A percentile compares a stretch with the other conserved stretches of the same genome.
Conservation (phyloP, 2,329 filamentous ascomycete genomes). For the Fusarium bactridioides region DNA sequence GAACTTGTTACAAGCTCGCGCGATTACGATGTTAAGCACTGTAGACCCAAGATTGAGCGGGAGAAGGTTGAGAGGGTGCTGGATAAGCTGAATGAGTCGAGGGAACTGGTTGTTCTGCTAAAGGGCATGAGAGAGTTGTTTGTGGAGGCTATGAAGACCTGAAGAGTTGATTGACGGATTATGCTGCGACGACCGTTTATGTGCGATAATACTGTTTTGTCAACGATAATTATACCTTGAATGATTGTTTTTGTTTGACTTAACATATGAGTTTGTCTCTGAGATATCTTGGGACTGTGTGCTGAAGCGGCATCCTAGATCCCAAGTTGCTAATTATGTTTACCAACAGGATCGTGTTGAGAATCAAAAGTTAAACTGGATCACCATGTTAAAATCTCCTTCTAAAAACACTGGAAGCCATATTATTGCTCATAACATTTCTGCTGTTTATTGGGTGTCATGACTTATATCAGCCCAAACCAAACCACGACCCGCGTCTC, state of each 20-base stretch:
- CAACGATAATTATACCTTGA: conserved; percentile 10
- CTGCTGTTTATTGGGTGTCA: background rate
- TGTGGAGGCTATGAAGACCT: conserved; percentile 69
- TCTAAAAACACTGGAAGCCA: background rate
- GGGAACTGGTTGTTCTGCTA: conserved; percentile 74
- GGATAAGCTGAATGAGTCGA: conserved; percentile 81
- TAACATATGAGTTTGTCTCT: background rate
- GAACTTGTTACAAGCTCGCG: conserved; percentile 82
- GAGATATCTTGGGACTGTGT: background rate
- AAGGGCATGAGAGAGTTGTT: conserved; percentile 87
- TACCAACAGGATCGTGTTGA: background rate
- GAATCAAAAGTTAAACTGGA: background rate
- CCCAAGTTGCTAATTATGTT: background rate
- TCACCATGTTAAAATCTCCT: rapidly evolving
- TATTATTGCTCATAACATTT: background rate
- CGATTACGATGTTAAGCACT: conserved; percentile 86
- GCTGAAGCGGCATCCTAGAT: background rate
- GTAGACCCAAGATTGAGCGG: conserved; percentile 81
- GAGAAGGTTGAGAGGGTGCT: conserved; percentile 80
- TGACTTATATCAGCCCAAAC: background rate
- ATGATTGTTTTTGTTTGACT: background rate
- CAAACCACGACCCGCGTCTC: conserved; percentile 33
- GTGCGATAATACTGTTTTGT: conserved; percentile 7
- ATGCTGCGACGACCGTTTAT: conserved; percentile 15
- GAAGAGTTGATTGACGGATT: conserved; percentile 24